These are phyloP conservation scores for Funneliformis geosporum DNA, from an alignment of 192 early-diverging fungal species.

Conservation along the genomic window DNA sequence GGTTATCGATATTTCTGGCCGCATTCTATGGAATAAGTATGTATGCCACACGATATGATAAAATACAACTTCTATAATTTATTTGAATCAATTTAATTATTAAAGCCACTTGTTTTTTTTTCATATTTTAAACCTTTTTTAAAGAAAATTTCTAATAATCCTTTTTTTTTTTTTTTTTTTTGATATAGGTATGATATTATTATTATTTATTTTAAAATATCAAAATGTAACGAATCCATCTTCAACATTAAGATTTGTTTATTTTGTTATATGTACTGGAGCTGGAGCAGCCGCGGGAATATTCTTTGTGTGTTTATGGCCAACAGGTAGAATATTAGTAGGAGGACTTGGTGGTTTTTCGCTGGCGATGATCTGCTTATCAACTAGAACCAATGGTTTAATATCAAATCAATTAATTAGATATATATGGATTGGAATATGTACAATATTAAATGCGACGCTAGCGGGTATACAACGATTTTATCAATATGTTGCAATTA, in stretches of 20 bases:
- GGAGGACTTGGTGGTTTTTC: conserved; percentile 24
- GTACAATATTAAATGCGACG: background rate
- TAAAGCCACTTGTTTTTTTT: background rate
- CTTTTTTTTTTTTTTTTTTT: conserved; percentile 1
- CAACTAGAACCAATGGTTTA: conserved; percentile 14
- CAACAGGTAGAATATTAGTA: conserved; percentile 19
- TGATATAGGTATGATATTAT: conserved; percentile 17
- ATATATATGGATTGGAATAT: conserved; percentile 13
- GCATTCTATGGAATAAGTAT: conserved; percentile 22
- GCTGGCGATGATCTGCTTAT: conserved; percentile 1
- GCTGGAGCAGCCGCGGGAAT: background rate
- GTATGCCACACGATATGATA: background rate
- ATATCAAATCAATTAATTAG: conserved; percentile 9
- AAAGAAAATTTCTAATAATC: background rate
- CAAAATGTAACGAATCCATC: conserved; percentile 26
- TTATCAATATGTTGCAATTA: conserved; percentile 26
- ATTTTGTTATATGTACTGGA: conserved; percentile 21
- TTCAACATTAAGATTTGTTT: background rate
- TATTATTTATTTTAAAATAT: conserved; percentile 29
- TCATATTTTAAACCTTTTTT: too few relatives aligned
- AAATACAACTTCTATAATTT: too few relatives aligned
- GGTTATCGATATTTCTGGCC: conserved; percentile 25
- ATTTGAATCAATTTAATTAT: background rate
- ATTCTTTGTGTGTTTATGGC: conserved; percentile 31
- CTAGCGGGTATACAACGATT: background rate